Conservation (phyloP, 306 rosid genomes). For the Arachis hypogaea region DNA sequence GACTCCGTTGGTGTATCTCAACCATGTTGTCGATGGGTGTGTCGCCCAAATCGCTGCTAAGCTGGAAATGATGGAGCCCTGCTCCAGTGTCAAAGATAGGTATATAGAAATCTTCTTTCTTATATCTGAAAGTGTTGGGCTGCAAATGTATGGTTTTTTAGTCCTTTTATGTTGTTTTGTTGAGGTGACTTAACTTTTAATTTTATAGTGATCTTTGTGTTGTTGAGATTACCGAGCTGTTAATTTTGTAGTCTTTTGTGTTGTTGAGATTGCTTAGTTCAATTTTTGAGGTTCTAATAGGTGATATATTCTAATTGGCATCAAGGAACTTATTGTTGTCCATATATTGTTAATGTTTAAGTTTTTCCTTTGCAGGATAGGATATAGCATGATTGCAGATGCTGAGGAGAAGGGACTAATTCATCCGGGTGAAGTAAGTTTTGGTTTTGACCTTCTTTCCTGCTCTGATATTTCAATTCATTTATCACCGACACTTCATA, state of each 20-base stretch:
- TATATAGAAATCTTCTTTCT: constrained; percentile 30
- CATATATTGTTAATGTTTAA: not conserved
- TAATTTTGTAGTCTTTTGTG: not conserved
- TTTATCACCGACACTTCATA: not conserved
- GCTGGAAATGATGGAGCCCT: constrained; percentile 87
- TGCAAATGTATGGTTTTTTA: too few relatives aligned
- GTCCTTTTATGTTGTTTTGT: too few relatives aligned
- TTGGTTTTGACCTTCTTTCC: constrained; percentile 22
- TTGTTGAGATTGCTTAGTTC: not conserved
- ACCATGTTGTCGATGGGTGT: constrained; percentile 70
- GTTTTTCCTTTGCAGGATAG: constrained; percentile 57
- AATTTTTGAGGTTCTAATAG: not conserved
- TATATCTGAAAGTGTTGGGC: constrained; percentile 3
- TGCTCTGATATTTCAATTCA: constrained; percentile 13
- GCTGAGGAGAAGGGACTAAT: constrained; percentile 78
- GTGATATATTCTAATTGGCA: constrained; percentile 15
- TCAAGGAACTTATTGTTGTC: not conserved
- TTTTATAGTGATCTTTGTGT: not conserved
- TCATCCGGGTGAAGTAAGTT: constrained; percentile 66
- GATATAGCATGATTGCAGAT: constrained; percentile 72
- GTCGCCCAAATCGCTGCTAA: constrained; percentile 68
- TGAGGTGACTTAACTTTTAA: too few relatives aligned
- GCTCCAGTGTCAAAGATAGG: constrained; percentile 88
- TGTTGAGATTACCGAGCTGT: not conserved
- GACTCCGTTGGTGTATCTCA: constrained; percentile 82